phyloP scores from a whole-genome alignment of 148 eudicot genomes.

The Linanthus parryae region DNA sequence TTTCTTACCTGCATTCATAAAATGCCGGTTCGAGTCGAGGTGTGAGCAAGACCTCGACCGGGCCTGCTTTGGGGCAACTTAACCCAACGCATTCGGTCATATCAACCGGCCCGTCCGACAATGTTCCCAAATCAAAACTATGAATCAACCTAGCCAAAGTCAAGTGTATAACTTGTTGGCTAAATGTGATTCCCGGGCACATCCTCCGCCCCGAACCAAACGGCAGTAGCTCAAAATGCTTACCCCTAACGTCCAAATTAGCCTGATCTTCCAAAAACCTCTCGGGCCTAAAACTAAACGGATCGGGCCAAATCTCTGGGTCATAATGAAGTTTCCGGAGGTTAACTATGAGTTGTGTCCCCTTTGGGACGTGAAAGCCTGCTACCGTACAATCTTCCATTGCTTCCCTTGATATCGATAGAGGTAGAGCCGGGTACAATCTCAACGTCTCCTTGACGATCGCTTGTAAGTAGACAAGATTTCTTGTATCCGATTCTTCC shows the following conservation, averaged over 20 bases:
- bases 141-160: conserved; percentile 28
- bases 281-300: conserved; percentile 28
- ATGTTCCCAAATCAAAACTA: conserved; percentile 16
- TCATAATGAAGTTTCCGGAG: conserved; percentile 28
- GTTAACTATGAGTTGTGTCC: conserved; percentile 14
- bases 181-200: conserved; percentile 28
- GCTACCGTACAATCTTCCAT: conserved; percentile 12
- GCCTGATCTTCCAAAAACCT: conserved; percentile 18
- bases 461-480: no score
- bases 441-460: conserved; percentile 22
- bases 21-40: no score
- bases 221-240: conserved; percentile 26
- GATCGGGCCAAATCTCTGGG: conserved; percentile 23
- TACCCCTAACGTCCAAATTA: conserved; percentile 15
- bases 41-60: not conserved
- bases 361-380: conserved; percentile 18
- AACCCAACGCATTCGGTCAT: conserved; percentile 21
- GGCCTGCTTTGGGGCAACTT: conserved; percentile 16
- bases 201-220: conserved; percentile 32
- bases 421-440: conserved; percentile 21
- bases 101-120: conserved; percentile 14
- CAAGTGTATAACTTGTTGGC: conserved; percentile 25
- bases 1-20: no score
- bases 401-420: conserved; percentile 17
- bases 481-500: no score